Evolutionary conservation across 1,139 yeast genomes (phyloP).

Genomic region (Taphrina communis): DNA sequence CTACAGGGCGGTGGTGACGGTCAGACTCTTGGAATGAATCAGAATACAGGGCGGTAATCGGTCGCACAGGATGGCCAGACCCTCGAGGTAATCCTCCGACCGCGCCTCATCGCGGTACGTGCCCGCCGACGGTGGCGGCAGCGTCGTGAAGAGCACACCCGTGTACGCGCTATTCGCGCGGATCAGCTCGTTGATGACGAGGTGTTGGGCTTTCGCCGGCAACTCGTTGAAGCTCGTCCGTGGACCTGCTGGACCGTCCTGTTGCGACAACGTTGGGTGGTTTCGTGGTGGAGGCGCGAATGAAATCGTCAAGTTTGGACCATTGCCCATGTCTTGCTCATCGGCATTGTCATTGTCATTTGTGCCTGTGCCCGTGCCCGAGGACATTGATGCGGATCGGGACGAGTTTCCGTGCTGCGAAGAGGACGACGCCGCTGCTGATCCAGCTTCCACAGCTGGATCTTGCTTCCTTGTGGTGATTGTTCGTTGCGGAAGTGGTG

Average conservation of each 20-base stretch:
- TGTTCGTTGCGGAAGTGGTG: conserved; percentile 11
- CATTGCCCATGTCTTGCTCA: background rate
- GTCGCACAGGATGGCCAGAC: conserved; percentile 78
- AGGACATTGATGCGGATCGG: background rate
- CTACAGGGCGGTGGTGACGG: conserved; percentile 87
- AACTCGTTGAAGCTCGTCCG: conserved; percentile 70
- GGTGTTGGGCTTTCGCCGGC: conserved; percentile 89
- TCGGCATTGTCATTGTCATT: background rate
- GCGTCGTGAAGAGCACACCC: conserved; percentile 81
- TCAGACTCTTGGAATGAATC: conserved; percentile 88
- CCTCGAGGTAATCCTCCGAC: conserved; percentile 74
- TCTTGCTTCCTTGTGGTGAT: background rate
- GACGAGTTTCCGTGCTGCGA: background rate
- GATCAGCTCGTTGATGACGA: conserved; percentile 87
- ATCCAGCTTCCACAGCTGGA: background rate
- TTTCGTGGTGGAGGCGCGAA: conserved; percentile 24
- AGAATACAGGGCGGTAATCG: conserved; percentile 80
- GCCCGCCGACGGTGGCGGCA: conserved; percentile 86
- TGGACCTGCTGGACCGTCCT: background rate
- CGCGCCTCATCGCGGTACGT: conserved; percentile 73
- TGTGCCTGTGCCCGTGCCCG: background rate
- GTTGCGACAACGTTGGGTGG: conserved; percentile 2
- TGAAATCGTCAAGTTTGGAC: background rate
- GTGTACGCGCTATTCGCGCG: conserved; percentile 61
- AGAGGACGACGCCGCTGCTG: background rate